phyloP scores from a whole-genome alignment of 306 rosid species.

The Trifolium subterraneum region DNA sequence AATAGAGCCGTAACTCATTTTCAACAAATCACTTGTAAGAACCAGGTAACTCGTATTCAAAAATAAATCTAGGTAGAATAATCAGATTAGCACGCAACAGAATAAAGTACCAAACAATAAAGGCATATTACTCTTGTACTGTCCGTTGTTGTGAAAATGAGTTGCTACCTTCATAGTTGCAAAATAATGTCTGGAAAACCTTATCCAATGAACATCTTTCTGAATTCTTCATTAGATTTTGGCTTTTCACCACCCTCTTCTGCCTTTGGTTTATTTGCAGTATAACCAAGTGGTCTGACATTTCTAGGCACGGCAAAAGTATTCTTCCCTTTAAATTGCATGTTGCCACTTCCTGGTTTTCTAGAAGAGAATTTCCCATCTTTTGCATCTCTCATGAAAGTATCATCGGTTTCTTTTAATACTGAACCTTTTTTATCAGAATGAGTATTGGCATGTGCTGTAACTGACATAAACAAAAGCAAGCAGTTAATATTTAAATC shows the following conservation, averaged over 20 bases:
- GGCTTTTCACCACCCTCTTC: conserved; percentile 69
- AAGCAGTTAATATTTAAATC: not conserved
- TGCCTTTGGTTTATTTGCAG: conserved; percentile 55
- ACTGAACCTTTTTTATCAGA: conserved; percentile 48
- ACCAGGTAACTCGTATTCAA: not conserved
- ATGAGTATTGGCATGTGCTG: conserved; percentile 41
- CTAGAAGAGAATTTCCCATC: conserved; percentile 45
- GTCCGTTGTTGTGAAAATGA: conserved; percentile 8
- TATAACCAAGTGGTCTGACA: conserved; percentile 65
- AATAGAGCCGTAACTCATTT: not conserved
- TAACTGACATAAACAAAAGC: conserved; percentile 15
- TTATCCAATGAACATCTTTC: conserved; percentile 68
- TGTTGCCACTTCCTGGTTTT: conserved; percentile 52
- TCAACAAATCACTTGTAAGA: not conserved
- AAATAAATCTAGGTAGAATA: conserved; percentile 14
- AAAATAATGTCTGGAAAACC: conserved; percentile 28
- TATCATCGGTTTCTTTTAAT: conserved; percentile 53
- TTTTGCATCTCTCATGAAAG: conserved; percentile 42
- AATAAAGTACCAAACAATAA: conserved; percentile 8
- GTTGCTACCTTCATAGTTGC: conserved; percentile 6
- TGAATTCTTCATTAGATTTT: conserved; percentile 88
- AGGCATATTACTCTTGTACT: conserved; percentile 19
- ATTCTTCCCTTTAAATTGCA: conserved; percentile 77
- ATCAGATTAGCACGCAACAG: conserved; percentile 5
- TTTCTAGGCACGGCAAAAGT: conserved; percentile 85